Conservation (phyloP, 2,329 filamentous ascomycete species). For the Trichophyton simii region DNA sequence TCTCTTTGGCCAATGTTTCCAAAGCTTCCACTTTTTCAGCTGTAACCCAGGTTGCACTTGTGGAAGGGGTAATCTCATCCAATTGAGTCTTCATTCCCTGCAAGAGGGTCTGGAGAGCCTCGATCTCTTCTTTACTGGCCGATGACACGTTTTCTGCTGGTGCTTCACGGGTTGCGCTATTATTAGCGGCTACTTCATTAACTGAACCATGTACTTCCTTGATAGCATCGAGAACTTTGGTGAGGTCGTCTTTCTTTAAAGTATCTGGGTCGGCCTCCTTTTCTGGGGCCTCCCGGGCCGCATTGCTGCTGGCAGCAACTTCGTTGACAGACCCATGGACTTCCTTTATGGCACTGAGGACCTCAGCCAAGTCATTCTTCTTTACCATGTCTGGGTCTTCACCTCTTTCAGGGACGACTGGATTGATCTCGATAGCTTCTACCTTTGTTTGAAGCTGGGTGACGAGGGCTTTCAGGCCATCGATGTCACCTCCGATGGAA, state of each 20-base stretch:
- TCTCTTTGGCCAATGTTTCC: conserved; percentile 59
- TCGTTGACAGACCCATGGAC: conserved; percentile 48
- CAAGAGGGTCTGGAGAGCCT: conserved; percentile 81
- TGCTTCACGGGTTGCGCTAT: conserved; percentile 20
- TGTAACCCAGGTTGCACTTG: conserved; percentile 56
- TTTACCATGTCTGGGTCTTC: conserved; percentile 32
- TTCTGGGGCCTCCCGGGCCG: conserved; percentile 21
- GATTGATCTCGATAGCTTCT: conserved; percentile 55
- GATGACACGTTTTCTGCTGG: conserved; percentile 35
- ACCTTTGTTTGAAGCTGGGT: conserved; percentile 73
- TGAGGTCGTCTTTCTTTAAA: conserved; percentile 36
- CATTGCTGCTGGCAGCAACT: conserved; percentile 18
- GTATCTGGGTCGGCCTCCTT: conserved; percentile 25
- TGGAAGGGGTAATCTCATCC: conserved; percentile 58
- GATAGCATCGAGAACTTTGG: conserved; percentile 35
- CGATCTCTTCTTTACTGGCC: conserved; percentile 69
- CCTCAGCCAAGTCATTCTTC: conserved; percentile 36
- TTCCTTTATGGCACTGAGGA: conserved; percentile 34
- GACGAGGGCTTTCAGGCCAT: conserved; percentile 73
- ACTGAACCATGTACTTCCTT: conserved; percentile 48
- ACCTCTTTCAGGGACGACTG: conserved; percentile 31
- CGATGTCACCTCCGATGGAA: conserved; percentile 56
- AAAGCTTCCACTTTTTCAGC: conserved; percentile 48
- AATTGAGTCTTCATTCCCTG: conserved; percentile 79
- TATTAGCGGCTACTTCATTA: conserved; percentile 34